Base-by-base conservation (phyloP, 108 stramenopile species). In the Cyclotella atomus region DNA sequence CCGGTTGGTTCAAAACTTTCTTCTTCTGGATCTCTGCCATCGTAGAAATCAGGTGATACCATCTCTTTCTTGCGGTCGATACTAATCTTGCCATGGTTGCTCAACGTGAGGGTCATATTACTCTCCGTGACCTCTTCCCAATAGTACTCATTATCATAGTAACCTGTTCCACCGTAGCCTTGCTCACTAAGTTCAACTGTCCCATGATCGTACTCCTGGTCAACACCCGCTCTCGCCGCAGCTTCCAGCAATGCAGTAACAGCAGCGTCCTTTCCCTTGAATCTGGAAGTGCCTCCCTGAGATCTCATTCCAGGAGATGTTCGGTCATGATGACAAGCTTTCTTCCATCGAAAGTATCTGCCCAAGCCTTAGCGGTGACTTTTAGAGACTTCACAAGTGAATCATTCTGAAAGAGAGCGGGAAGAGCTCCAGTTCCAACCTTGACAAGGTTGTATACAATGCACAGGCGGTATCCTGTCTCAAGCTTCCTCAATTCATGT, bases 261-360 rank as follows among this genome's bases (percentile, higher is more conserved):
- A 15, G 45, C 50, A 21, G 64, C 71, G 43, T 73, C 71, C 19
- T 30, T 24, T 25, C 71, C 71, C 25, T 73, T 73, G 63, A 29
- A 65, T 25, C 50, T 65, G 27, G 71, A 10, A 20, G 59, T 44
- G n/a, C 70, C 70, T 2, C 27, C n/a, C 16, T 50, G 28, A 69
- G 30, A 59, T 33, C 59, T 63, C 19, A 70, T 70, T 19, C 70
- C 60, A 24, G 70, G 60, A 73, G 30, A 36, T 73, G 71, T 23
- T 73, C 71, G 14, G 71, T 73, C 71, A 73, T 65, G 2, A 73
- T 45, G 64, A 73, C 71, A 34, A 73, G 29, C 17, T 73, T 73
- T 1, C 30, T 65, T 6, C 49, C 64, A 7, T 73, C 64, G n/a
- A 46, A 71, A 5, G 8, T 24, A n/a, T 41, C 49, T 27, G 43